Base-by-base conservation (phyloP, 768 basidiomycete genomes). In the Podaxis pistillaris region DNA sequence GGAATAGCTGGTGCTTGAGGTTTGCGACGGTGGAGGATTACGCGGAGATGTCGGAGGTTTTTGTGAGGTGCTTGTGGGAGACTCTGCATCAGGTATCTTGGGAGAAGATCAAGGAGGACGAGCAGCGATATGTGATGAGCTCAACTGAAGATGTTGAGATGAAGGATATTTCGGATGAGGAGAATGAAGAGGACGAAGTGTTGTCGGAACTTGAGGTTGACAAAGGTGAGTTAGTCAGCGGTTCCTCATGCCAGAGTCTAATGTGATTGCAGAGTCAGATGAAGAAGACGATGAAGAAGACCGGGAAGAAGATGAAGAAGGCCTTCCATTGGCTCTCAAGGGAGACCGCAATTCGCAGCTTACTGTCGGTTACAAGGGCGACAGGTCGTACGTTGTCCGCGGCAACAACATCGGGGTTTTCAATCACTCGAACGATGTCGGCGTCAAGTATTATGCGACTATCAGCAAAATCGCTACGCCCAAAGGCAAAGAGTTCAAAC, bases 331-430 rank as follows among this genome's bases (percentile, higher is more conserved):
- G 9, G 75, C 79, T 50, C 66, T 76, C 15, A 78, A 81, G 44
- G 88, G 88, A 28, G 88, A 88, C 33, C 82, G 82, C 64, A 98
- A 98, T 73, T 91, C 92, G 4, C 91, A 94, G 65, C 83, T 98
- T 40, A 93, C 92, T 3, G 88, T 98, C 44, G 96, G 96, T 11
- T 96, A 97, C 81, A 94, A 93, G 76, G 93, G 94, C 63, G 95
- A 97, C 69, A 83, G 96, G 30, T 94, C 95, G 11, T 97, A 93
- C 69, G 95, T 98, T 62, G 89, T 94, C 38, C 88, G 95, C 50
- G 96, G 95, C 44, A 90, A 86, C 75, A 93, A 89, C 70, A 95
- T 97, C 57, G 94, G 94, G 15, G 92, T 95, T 26, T 97, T 96
- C 79, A 87, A 83, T 60, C 91, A 91, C 69, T 81, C 85, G 2